phyloP scores from a whole-genome alignment of 1,284 basidiomycete genomes.

The Vanrija pseudolonga region DNA sequence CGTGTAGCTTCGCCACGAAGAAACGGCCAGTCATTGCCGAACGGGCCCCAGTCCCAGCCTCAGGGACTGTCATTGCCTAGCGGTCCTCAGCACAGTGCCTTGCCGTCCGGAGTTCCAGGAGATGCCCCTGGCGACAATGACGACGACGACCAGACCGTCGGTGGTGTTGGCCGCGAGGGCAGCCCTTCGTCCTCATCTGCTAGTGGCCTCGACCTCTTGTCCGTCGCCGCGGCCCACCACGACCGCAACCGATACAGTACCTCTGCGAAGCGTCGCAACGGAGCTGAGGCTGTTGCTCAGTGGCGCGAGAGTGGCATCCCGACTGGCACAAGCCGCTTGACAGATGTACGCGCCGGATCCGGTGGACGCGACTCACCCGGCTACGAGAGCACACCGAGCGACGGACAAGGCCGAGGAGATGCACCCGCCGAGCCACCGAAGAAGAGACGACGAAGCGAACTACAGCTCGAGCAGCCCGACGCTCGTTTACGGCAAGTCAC shows the following conservation, averaged over 20 bases:
- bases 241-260: constrained; percentile 10
- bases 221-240: constrained; percentile 29
- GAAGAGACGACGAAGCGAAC: constrained; percentile 38
- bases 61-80: too few species aligned
- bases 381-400: constrained; percentile 18
- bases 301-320: constrained; percentile 42
- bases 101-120: too few species aligned
- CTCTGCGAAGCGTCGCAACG: constrained; percentile 41
- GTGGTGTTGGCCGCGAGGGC: constrained; percentile 29
- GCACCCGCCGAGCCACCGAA: constrained; percentile 21
- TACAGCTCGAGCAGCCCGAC: constrained; percentile 16
- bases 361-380: constrained; percentile 13
- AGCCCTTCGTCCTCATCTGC: constrained; percentile 40
- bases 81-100: too few species aligned
- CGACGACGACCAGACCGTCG: constrained; percentile 41
- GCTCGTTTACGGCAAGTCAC: constrained; percentile 1
- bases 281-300: constrained; percentile 44
- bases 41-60: too few species aligned
- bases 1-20: constrained; percentile 20
- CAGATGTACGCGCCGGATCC: constrained; percentile 2
- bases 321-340: constrained; percentile 15
- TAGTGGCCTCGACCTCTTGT: constrained; percentile 38
- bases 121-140: constrained; percentile 34
- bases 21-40: constrained; percentile 2
- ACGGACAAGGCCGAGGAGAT: constrained; percentile 5